phyloP scores from a whole-genome alignment of 768 basidiomycete species.

The Lentinula aciculospora region DNA sequence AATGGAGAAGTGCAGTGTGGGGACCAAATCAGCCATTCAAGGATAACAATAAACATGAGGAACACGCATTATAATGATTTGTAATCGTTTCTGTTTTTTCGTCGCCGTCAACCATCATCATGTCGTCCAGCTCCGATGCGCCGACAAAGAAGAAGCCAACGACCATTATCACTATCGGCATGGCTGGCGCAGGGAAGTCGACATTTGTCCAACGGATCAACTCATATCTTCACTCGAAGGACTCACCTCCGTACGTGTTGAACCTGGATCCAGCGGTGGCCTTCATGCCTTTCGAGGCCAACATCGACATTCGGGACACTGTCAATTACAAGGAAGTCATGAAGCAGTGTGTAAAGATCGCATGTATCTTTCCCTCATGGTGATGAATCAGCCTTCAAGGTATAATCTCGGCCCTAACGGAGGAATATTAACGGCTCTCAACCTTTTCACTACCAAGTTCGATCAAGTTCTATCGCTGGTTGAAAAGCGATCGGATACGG shows the following conservation, averaged over 20 bases:
- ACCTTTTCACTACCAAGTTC: slow-evolving; percentile 97
- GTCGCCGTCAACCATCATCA: not conserved
- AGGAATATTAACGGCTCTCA: slow-evolving; percentile 93
- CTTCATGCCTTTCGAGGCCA: slow-evolving; percentile 87
- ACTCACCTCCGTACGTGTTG: slow-evolving; percentile 86
- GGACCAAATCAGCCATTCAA: not conserved
- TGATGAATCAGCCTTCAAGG: slow-evolving; percentile 34
- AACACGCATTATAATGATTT: not conserved
- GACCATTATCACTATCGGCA: slow-evolving; percentile 87
- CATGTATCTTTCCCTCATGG: not conserved
- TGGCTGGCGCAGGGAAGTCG: slow-evolving; percentile 97
- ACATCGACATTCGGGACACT: slow-evolving; percentile 97
- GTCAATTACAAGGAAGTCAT: slow-evolving; percentile 97
- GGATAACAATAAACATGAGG: too few relatives aligned
- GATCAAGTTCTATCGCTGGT: slow-evolving; percentile 91
- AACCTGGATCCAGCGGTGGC: slow-evolving; percentile 97
- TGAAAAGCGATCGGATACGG: slow-evolving; percentile 82
- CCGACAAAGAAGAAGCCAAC: slow-evolving; percentile 54
- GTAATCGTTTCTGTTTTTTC: not conserved
- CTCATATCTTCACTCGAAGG: slow-evolving; percentile 73
- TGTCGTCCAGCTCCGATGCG: slow-evolving; percentile 3
- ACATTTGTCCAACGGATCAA: slow-evolving; percentile 96
- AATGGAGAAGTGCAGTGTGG: not conserved
- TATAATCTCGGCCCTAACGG: slow-evolving; percentile 99
- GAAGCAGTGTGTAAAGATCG: slow-evolving; percentile 82